phyloP scores from a whole-genome alignment of 2,329 filamentous ascomycete species.

The Verticillium dahliae region DNA sequence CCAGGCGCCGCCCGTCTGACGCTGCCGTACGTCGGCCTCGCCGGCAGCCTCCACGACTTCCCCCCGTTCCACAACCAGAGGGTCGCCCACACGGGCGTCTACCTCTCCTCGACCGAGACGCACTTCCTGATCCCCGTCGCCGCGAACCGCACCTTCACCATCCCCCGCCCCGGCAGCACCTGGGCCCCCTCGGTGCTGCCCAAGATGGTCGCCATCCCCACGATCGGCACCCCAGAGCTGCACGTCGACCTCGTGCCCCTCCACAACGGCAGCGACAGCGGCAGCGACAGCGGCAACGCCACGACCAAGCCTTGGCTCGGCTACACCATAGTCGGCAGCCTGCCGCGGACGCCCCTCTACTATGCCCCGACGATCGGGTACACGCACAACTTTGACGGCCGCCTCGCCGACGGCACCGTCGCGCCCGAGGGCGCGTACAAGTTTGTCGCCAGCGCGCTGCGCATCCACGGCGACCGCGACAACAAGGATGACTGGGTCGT shows the following conservation, averaged over 20 bases:
- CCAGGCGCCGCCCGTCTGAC: constrained; percentile 18
- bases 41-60: constrained; percentile 17
- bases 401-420: constrained; percentile 13
- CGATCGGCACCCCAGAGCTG: constrained; percentile 12
- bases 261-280: neutral
- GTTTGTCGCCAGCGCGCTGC: constrained; percentile 16
- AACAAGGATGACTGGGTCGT: constrained; percentile 17
- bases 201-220: constrained; percentile 1
- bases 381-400: constrained; percentile 12
- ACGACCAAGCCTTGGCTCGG: constrained; percentile 12
- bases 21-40: constrained; percentile 32
- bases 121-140: constrained; percentile 8
- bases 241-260: constrained; percentile 14
- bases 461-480: constrained; percentile 16
- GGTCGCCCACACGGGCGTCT: constrained; percentile 8
- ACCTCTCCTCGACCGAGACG: constrained; percentile 7
- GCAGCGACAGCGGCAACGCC: constrained; percentile 3
- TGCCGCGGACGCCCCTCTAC: constrained; percentile 10
- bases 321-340: constrained; percentile 13
- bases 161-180: constrained; percentile 11
- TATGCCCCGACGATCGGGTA: neutral
- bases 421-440: constrained; percentile 17
- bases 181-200: neutral
- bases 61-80: constrained; percentile 7
- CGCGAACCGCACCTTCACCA: constrained; percentile 16